Base-by-base conservation (phyloP, 176 grass and related monocot species). In the Carex pumila region DNA sequence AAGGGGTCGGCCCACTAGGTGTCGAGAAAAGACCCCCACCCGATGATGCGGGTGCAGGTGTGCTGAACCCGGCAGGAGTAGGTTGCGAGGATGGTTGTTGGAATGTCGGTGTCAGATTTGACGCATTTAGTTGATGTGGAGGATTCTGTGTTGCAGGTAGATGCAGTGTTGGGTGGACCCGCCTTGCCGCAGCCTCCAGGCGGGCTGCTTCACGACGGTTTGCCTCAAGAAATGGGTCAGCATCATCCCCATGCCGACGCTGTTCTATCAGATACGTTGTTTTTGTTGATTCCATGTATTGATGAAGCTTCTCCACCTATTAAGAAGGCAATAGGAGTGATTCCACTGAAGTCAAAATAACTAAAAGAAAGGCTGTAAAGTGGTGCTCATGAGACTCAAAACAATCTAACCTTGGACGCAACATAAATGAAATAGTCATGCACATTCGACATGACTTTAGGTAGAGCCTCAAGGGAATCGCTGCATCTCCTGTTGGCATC, bases 401-500 rank as follows among this genome's bases (percentile, higher is more conserved):
- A 69, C 43, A 13, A 80, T 19, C 84, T 86, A 88, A 98, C 95
- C 95, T 98, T 91, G 57, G 92, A 87, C 63, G 92, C 91, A 86
- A 93, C 89, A 91, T 91, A 84, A n/a, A 98, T 91, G 72, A 95
- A 86, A 90, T 91, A 98, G 73, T 89, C 95, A 73, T 93, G 86
- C 74, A 94, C 64, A 83, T 98, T 90, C 9, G 91, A 90, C 63
- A 98, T 83, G 83, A 93, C 91, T 90, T 85, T 91, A 47, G 91
- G 84, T 31, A 98, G 56, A 87, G 91, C 84, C 79, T 91, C 86
- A 64, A 93, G 68, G 69, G 75, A 87, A 74, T 80, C 70, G 70
- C 61, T 69, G 83, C 84, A 69, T 1, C 65, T 90, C 81, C 83
- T 93, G 71, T 85, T 84, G 68, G 71, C 79, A 74, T 90, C 91